phyloP scores from a whole-genome alignment of 495 filamentous ascomycete species.

The Aspergillus diversus region DNA sequence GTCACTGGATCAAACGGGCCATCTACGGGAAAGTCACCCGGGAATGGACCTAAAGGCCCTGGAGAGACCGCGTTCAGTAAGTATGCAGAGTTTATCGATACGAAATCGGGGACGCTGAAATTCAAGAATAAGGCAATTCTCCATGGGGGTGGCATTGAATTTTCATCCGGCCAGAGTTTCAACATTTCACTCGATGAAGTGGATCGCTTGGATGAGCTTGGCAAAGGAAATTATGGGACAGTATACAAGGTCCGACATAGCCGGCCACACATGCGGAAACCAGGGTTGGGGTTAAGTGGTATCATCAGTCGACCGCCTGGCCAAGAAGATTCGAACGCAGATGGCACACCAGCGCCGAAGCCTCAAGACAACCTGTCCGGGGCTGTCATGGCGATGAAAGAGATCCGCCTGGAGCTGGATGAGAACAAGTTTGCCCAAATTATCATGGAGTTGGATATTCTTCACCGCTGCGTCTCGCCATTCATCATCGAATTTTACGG shows the following conservation, averaged over 20 bases:
- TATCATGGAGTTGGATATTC: constrained; percentile 96
- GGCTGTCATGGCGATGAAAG: constrained; percentile 97
- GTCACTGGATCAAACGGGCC: constrained; percentile 40
- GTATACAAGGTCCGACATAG: constrained; percentile 95
- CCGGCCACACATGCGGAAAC: constrained; percentile 74
- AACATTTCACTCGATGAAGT: constrained; percentile 95
- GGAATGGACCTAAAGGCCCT: constrained; percentile 26
- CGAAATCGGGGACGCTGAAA: constrained; percentile 84
- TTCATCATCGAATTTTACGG: constrained; percentile 99
- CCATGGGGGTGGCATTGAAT: constrained; percentile 86
- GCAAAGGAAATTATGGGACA: constrained; percentile 98
- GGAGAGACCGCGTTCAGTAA: constrained; percentile 78
- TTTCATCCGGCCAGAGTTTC: constrained; percentile 86
- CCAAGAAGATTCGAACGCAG: constrained; percentile 30
- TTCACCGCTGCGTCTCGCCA: constrained; percentile 92
- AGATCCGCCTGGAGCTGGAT: constrained; percentile 95
- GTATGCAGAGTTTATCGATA: constrained; percentile 90
- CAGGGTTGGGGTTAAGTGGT: constrained; percentile 73
- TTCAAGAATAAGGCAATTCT: constrained; percentile 94
- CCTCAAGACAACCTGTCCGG: constrained; percentile 57
- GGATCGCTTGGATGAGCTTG: constrained; percentile 91
- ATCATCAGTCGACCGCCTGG: constrained; percentile 48
- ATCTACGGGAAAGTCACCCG: constrained; percentile 23
- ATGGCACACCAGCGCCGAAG: constrained; percentile 17
- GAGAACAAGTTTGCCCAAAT: constrained; percentile 96